Conservation (phyloP, 257 asterid genomes). For the Solanum medicagineum region DNA sequence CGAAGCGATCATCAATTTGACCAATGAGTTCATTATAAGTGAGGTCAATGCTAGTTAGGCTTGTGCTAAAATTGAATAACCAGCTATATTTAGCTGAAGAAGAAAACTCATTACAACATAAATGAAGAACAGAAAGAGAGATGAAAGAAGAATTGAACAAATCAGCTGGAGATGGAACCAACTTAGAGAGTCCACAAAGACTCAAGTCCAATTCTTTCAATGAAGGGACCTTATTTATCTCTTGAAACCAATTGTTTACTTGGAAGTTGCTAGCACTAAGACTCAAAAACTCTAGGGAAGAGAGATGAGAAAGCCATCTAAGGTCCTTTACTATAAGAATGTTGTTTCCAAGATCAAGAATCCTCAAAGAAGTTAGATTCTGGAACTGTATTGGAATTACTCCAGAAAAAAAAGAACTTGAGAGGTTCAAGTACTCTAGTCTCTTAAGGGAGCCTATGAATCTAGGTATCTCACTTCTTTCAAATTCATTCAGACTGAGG, state of each 20-base stretch:
- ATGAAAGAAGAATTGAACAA: constrained; percentile 1
- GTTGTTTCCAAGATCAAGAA: not conserved
- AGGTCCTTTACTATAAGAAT: not conserved
- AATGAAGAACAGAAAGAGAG: constrained; percentile 1
- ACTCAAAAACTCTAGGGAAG: not conserved
- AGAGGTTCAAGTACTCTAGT: not conserved
- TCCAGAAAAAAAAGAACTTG: not conserved
- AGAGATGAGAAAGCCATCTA: not conserved
- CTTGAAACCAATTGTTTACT: not conserved
- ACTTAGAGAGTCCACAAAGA: not conserved
- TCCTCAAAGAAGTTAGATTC: not conserved
- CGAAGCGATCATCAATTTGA: not conserved
- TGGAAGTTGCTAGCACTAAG: not conserved
- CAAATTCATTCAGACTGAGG: not conserved
- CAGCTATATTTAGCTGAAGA: not conserved
- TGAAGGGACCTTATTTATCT: not conserved
- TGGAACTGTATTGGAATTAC: constrained; percentile 3
- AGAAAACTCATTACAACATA: not conserved
- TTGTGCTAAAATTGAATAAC: constrained; percentile 2
- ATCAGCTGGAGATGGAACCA: not conserved
- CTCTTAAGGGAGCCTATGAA: not conserved
- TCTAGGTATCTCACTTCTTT: not conserved
- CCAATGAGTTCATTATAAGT: not conserved
- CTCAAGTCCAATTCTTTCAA: not conserved
- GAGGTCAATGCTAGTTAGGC: not conserved